Evolutionary conservation across 2,329 filamentous ascomycete genomes (phyloP).

Genomic region (Colletotrichum caudatum): DNA sequence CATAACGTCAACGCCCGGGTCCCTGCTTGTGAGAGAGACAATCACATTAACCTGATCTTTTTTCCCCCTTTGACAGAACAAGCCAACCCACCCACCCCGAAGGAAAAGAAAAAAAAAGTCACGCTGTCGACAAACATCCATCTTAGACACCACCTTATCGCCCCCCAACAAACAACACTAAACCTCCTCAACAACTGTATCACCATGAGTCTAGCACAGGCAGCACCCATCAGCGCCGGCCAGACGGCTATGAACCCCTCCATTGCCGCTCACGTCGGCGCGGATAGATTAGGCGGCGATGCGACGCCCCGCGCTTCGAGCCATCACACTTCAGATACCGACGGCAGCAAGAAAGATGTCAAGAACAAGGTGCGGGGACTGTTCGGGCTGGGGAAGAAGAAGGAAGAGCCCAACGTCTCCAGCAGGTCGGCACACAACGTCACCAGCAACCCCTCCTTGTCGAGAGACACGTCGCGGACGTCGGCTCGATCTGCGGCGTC

Average conservation of each 20-base stretch:
- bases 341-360: conserved; percentile 63
- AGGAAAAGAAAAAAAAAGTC: not conserved
- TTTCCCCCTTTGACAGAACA: not conserved
- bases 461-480: conserved; percentile 51
- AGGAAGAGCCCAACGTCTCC: conserved; percentile 56
- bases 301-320: conserved; percentile 51
- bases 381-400: conserved; percentile 74
- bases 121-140: conserved; percentile 15
- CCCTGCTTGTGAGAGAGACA: conserved; percentile 26
- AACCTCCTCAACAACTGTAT: conserved; percentile 16
- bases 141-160: not conserved
- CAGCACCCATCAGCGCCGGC: conserved; percentile 45
- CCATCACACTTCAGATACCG: conserved; percentile 48
- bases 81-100: not conserved
- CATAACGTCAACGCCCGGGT: conserved; percentile 36
- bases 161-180: conserved; percentile 1
- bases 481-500: conserved; percentile 56
- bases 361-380: conserved; percentile 67
- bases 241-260: conserved; percentile 46
- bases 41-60: conserved; percentile 24
- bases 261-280: conserved; percentile 47
- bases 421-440: conserved; percentile 50
- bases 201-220: conserved; percentile 47
- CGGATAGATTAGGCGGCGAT: conserved; percentile 48
- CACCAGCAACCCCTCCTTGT: conserved; percentile 47